Percentiles rank a stretch among this genome's conserved stretches.
These are phyloP conservation scores for Guadua angustifolia DNA, from an alignment of 176 grass and related monocot species.

Conservation along the genomic window DNA sequence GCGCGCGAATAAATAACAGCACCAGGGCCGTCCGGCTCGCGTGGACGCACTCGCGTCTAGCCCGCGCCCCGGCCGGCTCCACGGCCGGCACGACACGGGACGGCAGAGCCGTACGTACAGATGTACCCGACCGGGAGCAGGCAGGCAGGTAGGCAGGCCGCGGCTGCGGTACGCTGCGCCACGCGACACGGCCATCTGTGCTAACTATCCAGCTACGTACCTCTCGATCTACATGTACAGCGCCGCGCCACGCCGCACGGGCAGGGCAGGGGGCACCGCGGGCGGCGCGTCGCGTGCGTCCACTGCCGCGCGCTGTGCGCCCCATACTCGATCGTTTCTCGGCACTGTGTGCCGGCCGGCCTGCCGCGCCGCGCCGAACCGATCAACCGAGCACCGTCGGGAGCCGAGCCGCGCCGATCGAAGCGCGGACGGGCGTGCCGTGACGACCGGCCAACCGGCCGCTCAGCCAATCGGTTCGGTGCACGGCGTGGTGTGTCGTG, in stretches of 20 bases:
- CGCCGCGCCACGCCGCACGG: not conserved
- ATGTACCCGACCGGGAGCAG: not conserved
- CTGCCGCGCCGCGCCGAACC: not conserved
- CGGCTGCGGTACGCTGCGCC: not conserved
- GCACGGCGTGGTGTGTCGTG: not conserved
- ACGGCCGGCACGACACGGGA: not conserved
- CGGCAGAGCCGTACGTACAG: not conserved
- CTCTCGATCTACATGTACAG: not conserved
- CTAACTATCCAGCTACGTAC: not conserved
- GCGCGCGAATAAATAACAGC: no score
- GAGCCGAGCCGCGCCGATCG: not conserved
- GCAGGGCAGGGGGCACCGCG: not conserved
- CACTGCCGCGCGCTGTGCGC: not conserved
- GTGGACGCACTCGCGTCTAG: not conserved
- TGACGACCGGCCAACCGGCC: no score
- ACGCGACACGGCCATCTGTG: not conserved
- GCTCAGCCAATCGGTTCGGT: not conserved
- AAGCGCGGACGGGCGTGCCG: not conserved
- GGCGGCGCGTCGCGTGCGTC: no score
- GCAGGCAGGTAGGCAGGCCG: not conserved
- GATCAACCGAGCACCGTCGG: not conserved
- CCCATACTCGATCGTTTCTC: slow-evolving; percentile 9
- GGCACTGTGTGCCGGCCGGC: not conserved
- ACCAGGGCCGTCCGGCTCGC: no score
- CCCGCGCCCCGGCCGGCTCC: not conserved